Evolutionary conservation across 148 eudicot genomes (phyloP).

Genomic region (Chenopodium berlandieri): DNA sequence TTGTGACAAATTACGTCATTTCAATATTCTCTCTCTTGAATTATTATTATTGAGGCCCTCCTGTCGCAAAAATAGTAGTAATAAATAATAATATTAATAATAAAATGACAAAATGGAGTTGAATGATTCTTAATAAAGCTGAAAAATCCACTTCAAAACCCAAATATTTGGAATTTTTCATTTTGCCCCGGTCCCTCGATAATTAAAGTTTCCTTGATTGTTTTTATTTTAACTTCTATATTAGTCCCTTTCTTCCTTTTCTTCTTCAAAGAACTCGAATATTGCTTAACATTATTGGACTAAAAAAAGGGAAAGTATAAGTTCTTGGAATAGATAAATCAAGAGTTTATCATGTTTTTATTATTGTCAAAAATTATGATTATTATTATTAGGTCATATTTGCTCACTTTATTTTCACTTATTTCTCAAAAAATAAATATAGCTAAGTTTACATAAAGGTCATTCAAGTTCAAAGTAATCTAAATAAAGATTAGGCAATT

Average conservation of each 20-base stretch:
- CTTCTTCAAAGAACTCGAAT: not conserved
- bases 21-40: not conserved
- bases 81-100: not conserved
- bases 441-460: no score
- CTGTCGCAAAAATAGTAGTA: not conserved
- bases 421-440: no score
- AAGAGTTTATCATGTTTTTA: no score
- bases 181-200: not conserved
- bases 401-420: no score
- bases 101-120: not conserved
- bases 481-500: no score
- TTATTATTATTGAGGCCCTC: not conserved
- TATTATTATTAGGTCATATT: no score
- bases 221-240: not conserved
- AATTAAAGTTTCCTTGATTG: not conserved
- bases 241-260: not conserved
- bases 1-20: conserved; percentile 12
- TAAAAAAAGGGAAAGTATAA: no score
- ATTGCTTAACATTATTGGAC: no score
- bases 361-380: no score
- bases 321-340: no score
- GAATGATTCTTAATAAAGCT: not conserved
- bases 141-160: not conserved
- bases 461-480: no score
- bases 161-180: not conserved